phyloP scores from a whole-genome alignment of 1,139 yeast species.

The Geotrichum phurueaensis region DNA sequence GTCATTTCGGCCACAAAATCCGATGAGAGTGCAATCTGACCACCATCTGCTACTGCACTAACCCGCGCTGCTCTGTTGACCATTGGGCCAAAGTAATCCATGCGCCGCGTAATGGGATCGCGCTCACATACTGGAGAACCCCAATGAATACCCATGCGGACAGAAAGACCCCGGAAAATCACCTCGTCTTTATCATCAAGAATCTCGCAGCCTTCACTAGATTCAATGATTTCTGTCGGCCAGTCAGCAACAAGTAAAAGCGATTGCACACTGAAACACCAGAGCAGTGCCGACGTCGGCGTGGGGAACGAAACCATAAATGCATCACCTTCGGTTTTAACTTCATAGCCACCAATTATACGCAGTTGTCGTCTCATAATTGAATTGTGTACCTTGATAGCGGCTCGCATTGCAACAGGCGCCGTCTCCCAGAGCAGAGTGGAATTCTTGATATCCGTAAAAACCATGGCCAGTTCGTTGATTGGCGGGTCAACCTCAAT shows the following conservation, averaged over 20 bases:
- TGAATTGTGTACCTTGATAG: conserved; percentile 87
- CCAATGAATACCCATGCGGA: conserved; percentile 98
- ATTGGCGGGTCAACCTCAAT: conserved; percentile 96
- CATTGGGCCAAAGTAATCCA: conserved; percentile 99
- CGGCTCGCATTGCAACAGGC: conserved; percentile 93
- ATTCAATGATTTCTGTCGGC: conserved; percentile 88
- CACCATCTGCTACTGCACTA: conserved; percentile 94
- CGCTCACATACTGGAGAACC: conserved; percentile 95
- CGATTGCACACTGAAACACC: conserved; percentile 93
- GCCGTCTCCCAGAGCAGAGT: conserved; percentile 89
- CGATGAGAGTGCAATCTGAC: conserved; percentile 80
- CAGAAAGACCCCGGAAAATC: conserved; percentile 83
- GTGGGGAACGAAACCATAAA: conserved; percentile 96
- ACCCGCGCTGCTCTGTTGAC: conserved; percentile 93
- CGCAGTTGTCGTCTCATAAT: conserved; percentile 91
- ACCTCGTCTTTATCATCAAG: conserved; percentile 55
- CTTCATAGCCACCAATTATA: conserved; percentile 94
- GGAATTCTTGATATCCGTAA: conserved; percentile 94
- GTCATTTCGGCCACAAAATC: conserved; percentile 73
- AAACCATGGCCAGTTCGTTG: conserved; percentile 90
- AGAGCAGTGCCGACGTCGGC: conserved; percentile 78
- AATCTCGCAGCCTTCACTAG: conserved; percentile 79
- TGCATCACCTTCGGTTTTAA: conserved; percentile 98
- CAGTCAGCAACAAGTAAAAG: conserved; percentile 81
- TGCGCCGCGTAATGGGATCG: conserved; percentile 89